These are phyloP conservation scores for Metschnikowia vanudenii DNA, from an alignment of 805 yeast species.

Conservation along the genomic window DNA sequence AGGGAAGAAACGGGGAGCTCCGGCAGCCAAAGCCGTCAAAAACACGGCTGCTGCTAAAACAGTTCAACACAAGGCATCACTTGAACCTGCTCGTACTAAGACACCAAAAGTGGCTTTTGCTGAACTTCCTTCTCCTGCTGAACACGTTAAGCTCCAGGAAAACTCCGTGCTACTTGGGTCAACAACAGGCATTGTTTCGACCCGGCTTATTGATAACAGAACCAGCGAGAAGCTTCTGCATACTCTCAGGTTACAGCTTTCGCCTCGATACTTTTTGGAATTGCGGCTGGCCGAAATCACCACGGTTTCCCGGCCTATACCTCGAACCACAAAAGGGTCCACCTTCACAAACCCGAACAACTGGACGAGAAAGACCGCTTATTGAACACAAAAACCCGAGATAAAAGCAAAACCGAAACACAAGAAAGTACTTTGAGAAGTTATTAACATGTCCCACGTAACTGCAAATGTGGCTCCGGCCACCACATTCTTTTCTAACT, in stretches of 20 bases:
- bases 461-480: background rate
- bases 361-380: too few species aligned
- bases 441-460: background rate
- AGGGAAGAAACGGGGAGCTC: conserved; percentile 5
- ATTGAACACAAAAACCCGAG: background rate
- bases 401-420: background rate
- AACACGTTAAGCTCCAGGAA: conserved; percentile 2
- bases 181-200: conserved; percentile 2
- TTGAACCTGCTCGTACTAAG: too few species aligned
- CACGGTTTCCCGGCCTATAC: background rate
- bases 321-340: background rate
- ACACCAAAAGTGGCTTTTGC: too few species aligned
- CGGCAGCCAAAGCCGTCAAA: too few species aligned
- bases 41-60: background rate
- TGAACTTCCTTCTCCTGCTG: background rate
- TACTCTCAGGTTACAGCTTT: conserved; percentile 6
- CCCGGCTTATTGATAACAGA: conserved; percentile 1
- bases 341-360: background rate
- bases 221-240: conserved; percentile 1
- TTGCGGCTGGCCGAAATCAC: conserved; percentile 6
- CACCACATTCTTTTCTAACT: background rate
- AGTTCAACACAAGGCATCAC: too few species aligned
- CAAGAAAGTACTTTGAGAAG: background rate
- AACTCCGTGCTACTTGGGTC: conserved; percentile 7
- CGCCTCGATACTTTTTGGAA: conserved; percentile 1